These are phyloP conservation scores for Ramaria rubella DNA, from an alignment of 768 basidiomycete genomes.

Conservation along the genomic window DNA sequence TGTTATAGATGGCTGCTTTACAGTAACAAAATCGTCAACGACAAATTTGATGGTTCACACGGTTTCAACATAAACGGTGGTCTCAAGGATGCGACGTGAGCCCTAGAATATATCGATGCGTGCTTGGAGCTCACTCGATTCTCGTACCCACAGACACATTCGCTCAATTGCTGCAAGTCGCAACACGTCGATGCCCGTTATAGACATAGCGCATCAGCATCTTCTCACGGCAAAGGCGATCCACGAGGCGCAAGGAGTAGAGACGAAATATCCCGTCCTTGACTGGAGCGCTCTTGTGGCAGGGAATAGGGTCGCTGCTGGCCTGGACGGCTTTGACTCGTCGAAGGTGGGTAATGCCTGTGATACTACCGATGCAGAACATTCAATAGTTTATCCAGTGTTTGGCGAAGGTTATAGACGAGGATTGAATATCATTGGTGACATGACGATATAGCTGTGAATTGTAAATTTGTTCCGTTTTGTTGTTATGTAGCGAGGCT, in stretches of 20 bases:
- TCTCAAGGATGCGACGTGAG: slow-evolving; percentile 72
- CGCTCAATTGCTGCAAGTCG: slow-evolving; percentile 59
- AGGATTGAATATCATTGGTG: slow-evolving; percentile 1
- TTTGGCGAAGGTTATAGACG: not conserved
- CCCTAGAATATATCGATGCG: slow-evolving; percentile 1
- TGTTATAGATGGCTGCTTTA: slow-evolving; percentile 44
- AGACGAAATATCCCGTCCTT: slow-evolving; percentile 45
- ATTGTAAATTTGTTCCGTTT: too few relatives aligned
- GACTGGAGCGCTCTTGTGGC: slow-evolving; percentile 85
- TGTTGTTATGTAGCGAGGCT: too few relatives aligned
- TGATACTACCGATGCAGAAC: not conserved
- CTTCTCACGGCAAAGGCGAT: slow-evolving; percentile 73
- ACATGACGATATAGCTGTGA: too few relatives aligned
- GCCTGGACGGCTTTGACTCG: slow-evolving; percentile 32
- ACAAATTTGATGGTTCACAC: slow-evolving; percentile 63
- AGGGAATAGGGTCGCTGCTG: slow-evolving; percentile 69
- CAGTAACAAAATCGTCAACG: slow-evolving; percentile 61
- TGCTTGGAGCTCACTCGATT: not conserved
- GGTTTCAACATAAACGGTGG: slow-evolving; percentile 86
- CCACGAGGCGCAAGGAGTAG: slow-evolving; percentile 46
- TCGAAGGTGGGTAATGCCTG: not conserved
- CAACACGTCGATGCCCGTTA: slow-evolving; percentile 62
- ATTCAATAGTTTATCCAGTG: not conserved
- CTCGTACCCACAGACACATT: slow-evolving; percentile 44
- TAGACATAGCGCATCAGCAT: slow-evolving; percentile 71